Percentiles rank a stretch among this genome's conserved stretches.
Evolutionary conservation across 148 eudicot genomes (phyloP).

Genomic region (Heliosperma pusillum): DNA sequence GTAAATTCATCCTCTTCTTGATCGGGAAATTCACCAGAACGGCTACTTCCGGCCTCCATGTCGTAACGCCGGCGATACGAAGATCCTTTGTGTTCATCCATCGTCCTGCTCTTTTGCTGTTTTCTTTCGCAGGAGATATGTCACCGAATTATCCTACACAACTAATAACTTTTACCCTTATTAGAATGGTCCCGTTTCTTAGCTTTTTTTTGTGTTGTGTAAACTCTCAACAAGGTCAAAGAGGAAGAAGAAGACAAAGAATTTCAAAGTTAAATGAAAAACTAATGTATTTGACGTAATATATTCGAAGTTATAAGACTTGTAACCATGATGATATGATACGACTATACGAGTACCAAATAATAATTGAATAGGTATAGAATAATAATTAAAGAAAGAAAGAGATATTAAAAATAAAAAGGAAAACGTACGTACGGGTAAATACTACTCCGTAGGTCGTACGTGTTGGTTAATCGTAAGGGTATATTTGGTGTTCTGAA

Average conservation of each 20-base stretch:
- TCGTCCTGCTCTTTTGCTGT: constrained; percentile 11
- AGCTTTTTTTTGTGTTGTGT: background rate
- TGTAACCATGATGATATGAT: background rate
- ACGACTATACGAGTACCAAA: background rate
- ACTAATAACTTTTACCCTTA: too few species aligned
- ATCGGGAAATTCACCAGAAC: constrained; percentile 20
- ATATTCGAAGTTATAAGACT: background rate
- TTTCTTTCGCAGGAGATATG: too few species aligned
- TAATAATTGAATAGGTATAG: too few species aligned
- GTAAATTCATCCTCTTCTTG: constrained; percentile 22
- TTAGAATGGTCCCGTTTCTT: too few species aligned
- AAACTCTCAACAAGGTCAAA: background rate
- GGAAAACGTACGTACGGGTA: too few species aligned
- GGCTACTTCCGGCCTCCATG: constrained; percentile 39
- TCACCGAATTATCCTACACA: background rate
- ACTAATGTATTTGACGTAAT: background rate
- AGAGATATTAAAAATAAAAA: too few species aligned
- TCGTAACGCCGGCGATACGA: constrained; percentile 29
- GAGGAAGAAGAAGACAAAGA: background rate
- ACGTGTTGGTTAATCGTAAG: too few species aligned
- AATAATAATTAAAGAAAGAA: too few species aligned
- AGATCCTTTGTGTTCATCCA: constrained; percentile 20
- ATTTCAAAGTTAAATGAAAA: too few species aligned
- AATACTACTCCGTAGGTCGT: too few species aligned
- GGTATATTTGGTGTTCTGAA: too few species aligned